These are phyloP conservation scores for Podospora sp. DNA, from an alignment of 495 filamentous ascomycete genomes.

Conservation along the genomic window DNA sequence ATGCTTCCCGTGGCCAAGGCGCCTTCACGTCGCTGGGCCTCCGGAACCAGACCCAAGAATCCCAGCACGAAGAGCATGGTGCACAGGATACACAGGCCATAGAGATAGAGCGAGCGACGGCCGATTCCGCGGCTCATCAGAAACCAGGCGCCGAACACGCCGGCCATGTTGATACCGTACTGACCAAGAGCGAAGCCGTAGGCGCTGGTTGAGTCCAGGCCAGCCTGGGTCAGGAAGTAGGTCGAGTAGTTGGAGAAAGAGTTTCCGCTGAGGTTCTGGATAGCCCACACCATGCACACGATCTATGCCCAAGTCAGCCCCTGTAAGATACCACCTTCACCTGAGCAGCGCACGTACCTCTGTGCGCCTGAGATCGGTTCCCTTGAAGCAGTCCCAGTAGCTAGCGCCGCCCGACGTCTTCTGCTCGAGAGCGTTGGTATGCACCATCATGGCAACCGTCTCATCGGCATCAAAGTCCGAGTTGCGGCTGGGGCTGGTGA, in stretches of 20 bases:
- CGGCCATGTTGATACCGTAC: constrained; percentile 74
- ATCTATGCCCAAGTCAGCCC: constrained; percentile 41
- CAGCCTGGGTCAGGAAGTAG: constrained; percentile 75
- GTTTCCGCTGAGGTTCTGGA: constrained; percentile 79
- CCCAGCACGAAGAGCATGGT: constrained; percentile 71
- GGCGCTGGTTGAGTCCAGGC: constrained; percentile 58
- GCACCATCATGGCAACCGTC: constrained; percentile 83
- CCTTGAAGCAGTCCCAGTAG: constrained; percentile 75
- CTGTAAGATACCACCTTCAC: no score
- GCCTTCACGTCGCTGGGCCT: constrained; percentile 52
- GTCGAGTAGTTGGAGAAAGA: constrained; percentile 81
- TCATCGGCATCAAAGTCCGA: constrained; percentile 72
- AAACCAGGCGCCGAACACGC: constrained; percentile 73
- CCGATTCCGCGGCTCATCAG: constrained; percentile 70
- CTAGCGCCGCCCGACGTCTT: constrained; percentile 70
- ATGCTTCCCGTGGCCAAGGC: constrained; percentile 71
- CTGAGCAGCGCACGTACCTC: constrained; percentile 40
- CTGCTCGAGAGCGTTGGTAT: constrained; percentile 73
- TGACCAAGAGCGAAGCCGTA: constrained; percentile 74
- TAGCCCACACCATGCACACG: constrained; percentile 79
- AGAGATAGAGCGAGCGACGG: constrained; percentile 70
- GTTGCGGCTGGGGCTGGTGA: constrained; percentile 61
- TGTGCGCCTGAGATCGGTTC: constrained; percentile 72
- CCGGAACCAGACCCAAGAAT: constrained; percentile 67
- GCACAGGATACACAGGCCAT: constrained; percentile 66